Conservation (phyloP, 2,329 filamentous ascomycete genomes). For the Neopestalotiopsis clavispora region DNA sequence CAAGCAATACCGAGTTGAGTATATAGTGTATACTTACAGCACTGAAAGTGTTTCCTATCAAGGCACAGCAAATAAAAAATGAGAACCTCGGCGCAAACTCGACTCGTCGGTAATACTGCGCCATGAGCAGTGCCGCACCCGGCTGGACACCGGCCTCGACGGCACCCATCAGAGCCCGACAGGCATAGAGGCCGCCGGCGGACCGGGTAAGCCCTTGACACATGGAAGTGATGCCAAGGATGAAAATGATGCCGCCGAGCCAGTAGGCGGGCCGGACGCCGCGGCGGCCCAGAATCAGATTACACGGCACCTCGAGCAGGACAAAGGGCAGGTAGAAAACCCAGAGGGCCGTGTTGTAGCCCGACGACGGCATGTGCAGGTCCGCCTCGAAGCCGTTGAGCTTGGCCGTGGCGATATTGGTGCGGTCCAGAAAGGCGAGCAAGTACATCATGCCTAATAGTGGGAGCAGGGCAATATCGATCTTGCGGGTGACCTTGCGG, state of each 20-base stretch:
- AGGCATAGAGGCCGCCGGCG: conserved; percentile 10
- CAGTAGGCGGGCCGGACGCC: conserved; percentile 6
- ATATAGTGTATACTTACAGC: not conserved
- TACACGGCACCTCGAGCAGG: conserved; percentile 11
- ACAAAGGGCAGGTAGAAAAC: conserved; percentile 14
- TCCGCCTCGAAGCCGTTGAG: conserved; percentile 14
- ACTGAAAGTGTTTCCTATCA: conserved; percentile 11
- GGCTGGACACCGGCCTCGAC: conserved; percentile 11
- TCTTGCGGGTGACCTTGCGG: conserved; percentile 14
- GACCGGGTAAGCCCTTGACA: conserved; percentile 4
- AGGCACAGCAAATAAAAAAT: conserved; percentile 9
- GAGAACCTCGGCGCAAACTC: conserved; percentile 10
- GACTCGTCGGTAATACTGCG: conserved; percentile 5
- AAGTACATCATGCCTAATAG: conserved; percentile 11
- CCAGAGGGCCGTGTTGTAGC: conserved; percentile 16
- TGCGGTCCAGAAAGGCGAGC: conserved; percentile 12
- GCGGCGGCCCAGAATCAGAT: not conserved
- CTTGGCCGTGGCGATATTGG: conserved; percentile 13
- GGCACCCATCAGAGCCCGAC: conserved; percentile 9
- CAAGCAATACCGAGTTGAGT: not conserved
- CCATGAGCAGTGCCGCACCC: conserved; percentile 10
- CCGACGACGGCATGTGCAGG: conserved; percentile 13
- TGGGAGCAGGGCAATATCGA: conserved; percentile 8
- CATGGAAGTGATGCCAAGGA: conserved; percentile 5
- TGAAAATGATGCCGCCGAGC: conserved; percentile 4